Evolutionary conservation across 768 basidiomycete species (phyloP), one percentile per base, ranked within the genome.

Genomic region (Pisolithus tinctorius): DNA sequence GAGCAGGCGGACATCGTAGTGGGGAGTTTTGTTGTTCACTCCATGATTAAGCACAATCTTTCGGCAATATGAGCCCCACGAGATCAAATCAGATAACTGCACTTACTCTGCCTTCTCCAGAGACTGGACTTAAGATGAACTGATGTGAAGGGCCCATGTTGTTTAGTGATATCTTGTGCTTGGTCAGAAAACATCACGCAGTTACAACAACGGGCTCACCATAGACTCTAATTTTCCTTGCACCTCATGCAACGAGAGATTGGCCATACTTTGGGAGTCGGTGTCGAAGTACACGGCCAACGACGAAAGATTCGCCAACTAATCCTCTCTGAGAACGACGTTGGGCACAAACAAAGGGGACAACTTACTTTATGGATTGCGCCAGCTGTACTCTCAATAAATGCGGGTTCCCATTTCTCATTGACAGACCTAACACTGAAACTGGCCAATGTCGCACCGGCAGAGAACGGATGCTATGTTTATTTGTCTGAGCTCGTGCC

Each of bases 241-340:
- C 14, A 84, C 83, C 53, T 91, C 84, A n/a, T 67, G 64, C 16
- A 76, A 73, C 45, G 80, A 71, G 17, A 83, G 73, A 43, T 82
- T 88, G 34, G 84, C 80, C 71, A 98, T 81, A 58, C 84, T 90
- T 16, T 74, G 69, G 3, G 88, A 80, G 64, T 99, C 94, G 0
- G 96, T 97, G 65, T 99, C 90, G 60, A 97, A 97, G 66, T 99
- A 99, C 3, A 93, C 68, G 1, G 93, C 88, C 47, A 99, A 74
- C 4, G 89, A 95, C 65, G 86, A 77, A 36, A 99, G 71, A 55
- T 84, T 87, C 25, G 90, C 89, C 34, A 99, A 74, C 91, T 94
- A 57, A 6, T 46, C 43, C 6, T 47, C 20, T 51, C 39, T 59
- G 42, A 55, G 50, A 50, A 43, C 45, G 30, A 27, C 29, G 6